Evolutionary conservation across 139 green algal species (phyloP), one percentile per base, ranked within the genome.

Genomic region (Chlamydomonas incerta): DNA sequence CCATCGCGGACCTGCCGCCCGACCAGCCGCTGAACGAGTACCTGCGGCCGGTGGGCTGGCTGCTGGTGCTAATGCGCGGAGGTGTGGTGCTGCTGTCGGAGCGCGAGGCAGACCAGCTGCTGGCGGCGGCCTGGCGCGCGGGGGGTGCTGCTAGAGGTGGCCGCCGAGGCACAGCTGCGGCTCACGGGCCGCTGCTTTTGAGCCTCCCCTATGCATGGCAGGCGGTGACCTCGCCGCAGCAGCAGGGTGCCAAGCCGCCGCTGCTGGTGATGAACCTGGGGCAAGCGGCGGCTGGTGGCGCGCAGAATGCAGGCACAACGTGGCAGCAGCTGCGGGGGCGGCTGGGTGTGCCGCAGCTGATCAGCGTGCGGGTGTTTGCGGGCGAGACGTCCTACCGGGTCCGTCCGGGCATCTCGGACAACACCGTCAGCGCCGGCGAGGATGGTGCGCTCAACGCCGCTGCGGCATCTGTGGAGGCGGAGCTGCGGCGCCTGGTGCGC

Each of bases 31-130:
- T 83, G 18, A 77, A 89, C n/a, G 80, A 89, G 29, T 91, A 92
- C 85, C 67, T 93, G 50, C 87, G 91, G 5, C 74, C 74, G 2
- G 52, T 94, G 37, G 85, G 75, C 14, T 37, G 72, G 24, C 14
- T 93, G 63, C 89, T 94, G 55, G 50, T 91, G 82, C 82, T 92
- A 3, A 41, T 77, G 4, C 15, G 24, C 28, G 29, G 18, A 29
- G 60, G 4, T 20, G 60, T 87, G 46, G 28, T 94, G 82, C 89
- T 94, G 87, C 21, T 94, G 50, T 93, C 91, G 66, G 91, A 94
- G 80, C 69, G 91, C 0, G 91, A 94, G 80, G 80, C 81, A 20
- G 91, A 94, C 21, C 87, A 35, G 31, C 33, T 94, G 52, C 68
- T 87, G 81, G 70, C 2, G 8, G 33, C 47, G 8, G 28, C 58